Evolutionary conservation across 768 basidiomycete species (phyloP).

Genomic region (Tephrocybe rancida): DNA sequence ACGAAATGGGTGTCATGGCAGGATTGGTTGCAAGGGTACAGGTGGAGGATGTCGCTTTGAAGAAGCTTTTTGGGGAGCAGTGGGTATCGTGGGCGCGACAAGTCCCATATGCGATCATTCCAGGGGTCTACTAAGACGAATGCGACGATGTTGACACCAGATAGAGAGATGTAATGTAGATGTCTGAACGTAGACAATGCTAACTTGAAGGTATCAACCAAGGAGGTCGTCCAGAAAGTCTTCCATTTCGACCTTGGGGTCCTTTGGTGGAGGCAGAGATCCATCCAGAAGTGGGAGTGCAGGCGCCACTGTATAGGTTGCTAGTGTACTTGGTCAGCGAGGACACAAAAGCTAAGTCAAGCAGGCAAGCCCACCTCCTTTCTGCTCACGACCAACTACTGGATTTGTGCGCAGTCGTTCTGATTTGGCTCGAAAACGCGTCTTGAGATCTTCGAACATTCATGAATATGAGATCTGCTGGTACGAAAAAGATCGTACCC

Average conservation of each 20-base stretch:
- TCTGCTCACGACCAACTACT: conserved; percentile 30
- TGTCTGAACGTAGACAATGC: no score
- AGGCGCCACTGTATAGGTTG: conserved; percentile 21
- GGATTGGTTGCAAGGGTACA: conserved; percentile 19
- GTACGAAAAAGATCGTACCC: conserved; percentile 44
- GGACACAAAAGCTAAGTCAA: neutral
- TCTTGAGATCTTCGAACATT: conserved; percentile 51
- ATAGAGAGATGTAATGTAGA: no score
- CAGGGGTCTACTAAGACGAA: conserved; percentile 15
- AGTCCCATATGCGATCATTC: conserved; percentile 28
- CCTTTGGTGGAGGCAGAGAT: conserved; percentile 31
- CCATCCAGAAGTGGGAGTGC: conserved; percentile 27
- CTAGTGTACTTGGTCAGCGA: neutral
- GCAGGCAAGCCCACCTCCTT: conserved; percentile 33
- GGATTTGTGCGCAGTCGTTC: conserved; percentile 45
- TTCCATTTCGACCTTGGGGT: conserved; percentile 63
- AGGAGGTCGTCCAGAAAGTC: conserved; percentile 73
- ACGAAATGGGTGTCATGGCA: conserved; percentile 12
- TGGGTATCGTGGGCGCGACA: conserved; percentile 26
- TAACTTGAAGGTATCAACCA: conserved; percentile 18
- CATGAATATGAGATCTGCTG: neutral
- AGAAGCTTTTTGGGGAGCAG: conserved; percentile 26
- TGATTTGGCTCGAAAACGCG: conserved; percentile 58
- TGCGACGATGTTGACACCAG: neutral
- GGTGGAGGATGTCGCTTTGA: conserved; percentile 29